These are phyloP conservation scores for Syzygium aromaticum DNA, from an alignment of 345 rosid species.

Conservation along the genomic window DNA sequence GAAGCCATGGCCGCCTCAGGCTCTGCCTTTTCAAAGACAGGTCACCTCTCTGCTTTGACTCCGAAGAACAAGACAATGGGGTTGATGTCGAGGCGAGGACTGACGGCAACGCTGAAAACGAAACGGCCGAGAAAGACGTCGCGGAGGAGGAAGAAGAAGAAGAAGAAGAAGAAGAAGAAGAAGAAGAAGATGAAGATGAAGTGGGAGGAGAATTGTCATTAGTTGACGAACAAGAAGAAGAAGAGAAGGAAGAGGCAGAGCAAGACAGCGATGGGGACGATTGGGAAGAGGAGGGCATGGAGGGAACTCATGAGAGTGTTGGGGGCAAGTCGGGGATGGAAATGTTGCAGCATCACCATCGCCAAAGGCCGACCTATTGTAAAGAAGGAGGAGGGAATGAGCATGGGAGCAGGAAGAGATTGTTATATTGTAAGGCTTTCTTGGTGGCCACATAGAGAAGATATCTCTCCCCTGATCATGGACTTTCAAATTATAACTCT, in stretches of 20 bases:
- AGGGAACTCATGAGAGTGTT: background rate
- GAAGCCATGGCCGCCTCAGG: slow-evolving; percentile 79
- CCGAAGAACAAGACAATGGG: background rate
- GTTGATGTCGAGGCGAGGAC: background rate
- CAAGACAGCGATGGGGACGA: background rate
- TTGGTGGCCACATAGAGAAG: slow-evolving; percentile 53
- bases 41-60: slow-evolving; percentile 11
- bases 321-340: background rate
- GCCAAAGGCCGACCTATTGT: slow-evolving; percentile 23
- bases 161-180: background rate
- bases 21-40: slow-evolving; percentile 31
- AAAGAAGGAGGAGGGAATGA: slow-evolving; percentile 23
- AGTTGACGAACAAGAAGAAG: background rate
- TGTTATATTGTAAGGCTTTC: slow-evolving; percentile 38
- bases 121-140: background rate
- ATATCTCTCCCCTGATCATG: background rate
- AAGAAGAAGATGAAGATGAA: background rate
- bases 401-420: slow-evolving; percentile 11
- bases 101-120: background rate
- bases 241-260: background rate
- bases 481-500: background rate
- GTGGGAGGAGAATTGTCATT: background rate
- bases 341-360: background rate
- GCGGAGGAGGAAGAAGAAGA: background rate
- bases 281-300: background rate